Percentiles rank a stretch among this genome's conserved stretches.
These are phyloP conservation scores for Penicillium sp. DNA, from an alignment of 2,329 filamentous ascomycete genomes.

Conservation along the genomic window DNA sequence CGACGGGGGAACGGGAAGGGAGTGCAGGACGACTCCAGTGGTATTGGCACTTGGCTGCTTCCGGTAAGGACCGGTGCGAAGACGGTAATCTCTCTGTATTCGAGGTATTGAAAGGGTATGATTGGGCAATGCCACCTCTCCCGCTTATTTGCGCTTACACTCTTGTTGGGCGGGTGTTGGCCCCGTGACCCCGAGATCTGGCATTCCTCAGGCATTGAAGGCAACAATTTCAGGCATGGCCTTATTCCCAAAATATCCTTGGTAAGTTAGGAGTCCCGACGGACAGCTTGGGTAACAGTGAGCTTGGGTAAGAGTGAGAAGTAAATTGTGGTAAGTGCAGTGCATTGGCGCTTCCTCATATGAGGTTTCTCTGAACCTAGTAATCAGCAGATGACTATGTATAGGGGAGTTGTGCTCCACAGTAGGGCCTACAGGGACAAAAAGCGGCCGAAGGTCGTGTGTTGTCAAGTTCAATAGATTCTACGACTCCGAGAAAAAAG, in stretches of 20 bases:
- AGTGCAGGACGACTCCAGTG: conserved; percentile 1
- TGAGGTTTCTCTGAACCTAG: too few relatives aligned
- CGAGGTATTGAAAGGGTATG: accelerated
- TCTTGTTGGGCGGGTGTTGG: conserved; percentile 18
- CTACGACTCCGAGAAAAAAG: too few relatives aligned
- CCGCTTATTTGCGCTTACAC: conserved; percentile 5
- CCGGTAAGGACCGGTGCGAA: conserved; percentile 26
- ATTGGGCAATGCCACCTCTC: conserved; percentile 16
- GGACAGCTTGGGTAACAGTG: too few relatives aligned
- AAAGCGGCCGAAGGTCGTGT: too few relatives aligned
- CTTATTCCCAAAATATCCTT: not conserved
- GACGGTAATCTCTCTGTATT: conserved; percentile 11
- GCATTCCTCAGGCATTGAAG: conserved; percentile 7
- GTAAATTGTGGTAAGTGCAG: too few relatives aligned
- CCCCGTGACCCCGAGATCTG: conserved; percentile 18
- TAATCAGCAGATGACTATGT: too few relatives aligned
- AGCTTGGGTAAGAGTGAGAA: too few relatives aligned
- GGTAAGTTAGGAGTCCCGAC: too few relatives aligned
- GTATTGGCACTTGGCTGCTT: conserved; percentile 24
- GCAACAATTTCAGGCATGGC: not conserved
- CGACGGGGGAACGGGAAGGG: conserved; percentile 15
- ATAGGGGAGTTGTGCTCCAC: too few relatives aligned
- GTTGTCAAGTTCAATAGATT: too few relatives aligned
- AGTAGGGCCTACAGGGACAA: too few relatives aligned
- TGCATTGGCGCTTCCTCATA: too few relatives aligned